A percentile compares a stretch with the other conserved stretches of the same genome.
Evolutionary conservation across 345 rosid species (phyloP).

Genomic region (Populus davidiana): DNA sequence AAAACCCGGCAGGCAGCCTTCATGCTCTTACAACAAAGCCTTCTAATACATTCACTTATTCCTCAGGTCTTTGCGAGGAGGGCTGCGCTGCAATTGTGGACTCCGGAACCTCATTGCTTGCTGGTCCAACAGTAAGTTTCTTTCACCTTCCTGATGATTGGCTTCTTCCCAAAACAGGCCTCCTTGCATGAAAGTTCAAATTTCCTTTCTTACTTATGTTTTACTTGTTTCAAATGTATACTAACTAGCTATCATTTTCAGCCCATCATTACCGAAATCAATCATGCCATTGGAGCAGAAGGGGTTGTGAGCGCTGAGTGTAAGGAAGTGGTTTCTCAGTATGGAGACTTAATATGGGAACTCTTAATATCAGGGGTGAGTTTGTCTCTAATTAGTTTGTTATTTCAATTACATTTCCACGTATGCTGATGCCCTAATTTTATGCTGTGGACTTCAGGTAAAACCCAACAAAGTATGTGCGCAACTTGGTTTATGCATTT

Average conservation of each 20-base stretch:
- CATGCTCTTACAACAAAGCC: not conserved
- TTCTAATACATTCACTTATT: not conserved
- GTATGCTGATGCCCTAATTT: not conserved
- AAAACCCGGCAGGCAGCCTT: not conserved
- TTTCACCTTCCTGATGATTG: not conserved
- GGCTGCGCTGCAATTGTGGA: constrained; percentile 78
- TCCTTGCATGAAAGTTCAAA: not conserved
- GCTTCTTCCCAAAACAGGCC: not conserved
- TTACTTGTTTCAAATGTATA: not conserved
- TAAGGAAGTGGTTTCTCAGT: constrained; percentile 61
- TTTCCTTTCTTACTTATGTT: not conserved
- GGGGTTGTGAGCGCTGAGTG: constrained; percentile 66
- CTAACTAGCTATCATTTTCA: constrained; percentile 21
- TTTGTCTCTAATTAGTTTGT: not conserved
- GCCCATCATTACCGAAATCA: constrained; percentile 69
- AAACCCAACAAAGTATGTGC: constrained; percentile 54
- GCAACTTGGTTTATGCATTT: constrained; percentile 56
- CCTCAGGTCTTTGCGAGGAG: constrained; percentile 47
- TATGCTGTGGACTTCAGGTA: constrained; percentile 34
- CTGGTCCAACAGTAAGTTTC: constrained; percentile 66
- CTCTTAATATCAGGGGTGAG: constrained; percentile 68
- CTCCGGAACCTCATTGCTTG: constrained; percentile 76
- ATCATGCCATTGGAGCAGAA: constrained; percentile 73
- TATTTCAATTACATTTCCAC: not conserved
- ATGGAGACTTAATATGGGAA: constrained; percentile 70